phyloP scores from a whole-genome alignment of 2,329 filamentous ascomycete species.

The Furcasterigmium furcatum region DNA sequence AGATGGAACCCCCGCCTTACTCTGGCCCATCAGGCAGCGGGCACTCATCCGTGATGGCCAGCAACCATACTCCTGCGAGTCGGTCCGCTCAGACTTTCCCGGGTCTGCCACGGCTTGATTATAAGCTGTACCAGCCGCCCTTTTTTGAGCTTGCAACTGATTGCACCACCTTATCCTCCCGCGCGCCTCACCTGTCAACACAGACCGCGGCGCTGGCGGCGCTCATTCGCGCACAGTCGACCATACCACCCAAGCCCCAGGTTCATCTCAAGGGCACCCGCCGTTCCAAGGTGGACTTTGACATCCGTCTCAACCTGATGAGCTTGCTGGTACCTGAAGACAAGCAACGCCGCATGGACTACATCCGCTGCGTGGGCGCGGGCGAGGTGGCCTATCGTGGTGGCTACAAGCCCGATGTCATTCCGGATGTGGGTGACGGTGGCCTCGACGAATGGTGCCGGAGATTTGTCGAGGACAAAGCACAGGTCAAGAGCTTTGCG shows the following conservation, averaged over 20 bases:
- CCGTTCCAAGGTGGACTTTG: conserved; percentile 44
- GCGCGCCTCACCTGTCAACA: conserved; percentile 44
- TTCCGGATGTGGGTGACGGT: conserved; percentile 39
- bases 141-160: conserved; percentile 49
- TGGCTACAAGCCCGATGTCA: conserved; percentile 33
- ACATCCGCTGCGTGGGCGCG: conserved; percentile 45
- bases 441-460: conserved; percentile 47
- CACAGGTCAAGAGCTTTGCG: conserved; percentile 43
- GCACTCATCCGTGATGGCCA: conserved; percentile 4
- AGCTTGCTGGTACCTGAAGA: conserved; percentile 46
- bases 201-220: conserved; percentile 40
- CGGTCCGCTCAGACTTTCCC: conserved; percentile 34
- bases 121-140: conserved; percentile 48
- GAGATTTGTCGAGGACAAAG: conserved; percentile 41
- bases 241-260: conserved; percentile 52
- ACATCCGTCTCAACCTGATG: conserved; percentile 53
- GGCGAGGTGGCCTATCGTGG: conserved; percentile 50
- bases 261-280: conserved; percentile 46
- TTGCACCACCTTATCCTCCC: conserved; percentile 41
- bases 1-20: conserved; percentile 33
- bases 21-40: conserved; percentile 23
- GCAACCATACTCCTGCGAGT: conserved; percentile 6
- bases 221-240: conserved; percentile 44
- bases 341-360: conserved; percentile 42
- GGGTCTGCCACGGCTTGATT: conserved; percentile 46